Conservation (phyloP, 805 yeast genomes). For the Ogataea nakhonphanomensis region DNA sequence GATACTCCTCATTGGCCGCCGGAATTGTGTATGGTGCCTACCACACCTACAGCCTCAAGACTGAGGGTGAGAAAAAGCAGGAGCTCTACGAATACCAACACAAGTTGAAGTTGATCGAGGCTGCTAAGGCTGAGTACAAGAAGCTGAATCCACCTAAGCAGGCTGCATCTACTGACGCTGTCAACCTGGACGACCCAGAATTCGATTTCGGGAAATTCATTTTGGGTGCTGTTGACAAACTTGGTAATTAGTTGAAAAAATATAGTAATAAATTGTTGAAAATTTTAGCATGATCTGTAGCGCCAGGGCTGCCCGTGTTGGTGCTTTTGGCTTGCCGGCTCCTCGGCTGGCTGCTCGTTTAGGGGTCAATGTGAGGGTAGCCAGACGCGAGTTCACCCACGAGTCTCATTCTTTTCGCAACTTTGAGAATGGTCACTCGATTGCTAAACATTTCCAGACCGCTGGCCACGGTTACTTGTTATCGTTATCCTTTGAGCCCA, state of each 20-base stretch:
- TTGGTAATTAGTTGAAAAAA: conserved; percentile 27
- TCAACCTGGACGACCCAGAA: conserved; percentile 85
- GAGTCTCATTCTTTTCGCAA: conserved; percentile 27
- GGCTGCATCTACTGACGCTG: conserved; percentile 42
- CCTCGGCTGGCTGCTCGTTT: background rate
- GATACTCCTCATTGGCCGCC: conserved; percentile 87
- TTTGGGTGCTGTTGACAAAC: conserved; percentile 59
- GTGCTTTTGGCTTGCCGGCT: background rate
- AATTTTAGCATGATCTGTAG: conserved; percentile 1
- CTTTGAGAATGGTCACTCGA: conserved; percentile 29
- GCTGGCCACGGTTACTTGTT: conserved; percentile 44
- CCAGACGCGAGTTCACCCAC: conserved; percentile 18
- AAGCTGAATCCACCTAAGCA: conserved; percentile 49
- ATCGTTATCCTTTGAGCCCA: conserved; percentile 73
- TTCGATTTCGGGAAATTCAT: conserved; percentile 76
- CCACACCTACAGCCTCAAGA: conserved; percentile 70
- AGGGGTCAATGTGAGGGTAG: background rate
- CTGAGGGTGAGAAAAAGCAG: conserved; percentile 54
- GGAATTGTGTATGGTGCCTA: conserved; percentile 87
- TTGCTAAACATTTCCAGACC: conserved; percentile 24
- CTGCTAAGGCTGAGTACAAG: conserved; percentile 88
- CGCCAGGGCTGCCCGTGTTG: background rate
- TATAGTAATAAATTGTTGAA: conserved; percentile 5
- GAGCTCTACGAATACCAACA: conserved; percentile 57
- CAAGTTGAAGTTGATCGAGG: conserved; percentile 71